phyloP scores from a whole-genome alignment of 1,284 basidiomycete genomes.

The Mycena citricolor region DNA sequence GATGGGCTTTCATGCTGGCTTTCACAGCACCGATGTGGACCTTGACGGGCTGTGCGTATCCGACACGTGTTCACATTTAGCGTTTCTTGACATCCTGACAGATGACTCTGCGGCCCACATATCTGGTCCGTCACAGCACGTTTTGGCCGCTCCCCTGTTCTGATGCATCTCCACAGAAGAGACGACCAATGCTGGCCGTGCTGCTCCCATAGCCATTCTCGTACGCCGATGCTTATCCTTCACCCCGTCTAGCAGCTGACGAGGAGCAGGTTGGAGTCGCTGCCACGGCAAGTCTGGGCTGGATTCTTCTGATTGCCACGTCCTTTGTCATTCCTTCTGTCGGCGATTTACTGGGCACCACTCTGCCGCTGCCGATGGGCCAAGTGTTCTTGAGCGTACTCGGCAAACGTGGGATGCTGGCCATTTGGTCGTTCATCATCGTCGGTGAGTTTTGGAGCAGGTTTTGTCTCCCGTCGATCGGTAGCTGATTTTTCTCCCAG shows the following conservation, averaged over 20 bases:
- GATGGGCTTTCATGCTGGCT: slow-evolving; percentile 71
- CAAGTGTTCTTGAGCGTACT: slow-evolving; percentile 66
- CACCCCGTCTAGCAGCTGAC: background rate
- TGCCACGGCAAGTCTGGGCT: slow-evolving; percentile 61
- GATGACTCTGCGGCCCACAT: slow-evolving; percentile 81
- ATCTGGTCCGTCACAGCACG: slow-evolving; percentile 27
- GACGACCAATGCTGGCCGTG: slow-evolving; percentile 60
- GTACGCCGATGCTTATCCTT: slow-evolving; percentile 10
- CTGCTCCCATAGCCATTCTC: slow-evolving; percentile 78
- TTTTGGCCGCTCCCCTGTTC: background rate
- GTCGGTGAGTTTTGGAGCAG: too few relatives aligned
- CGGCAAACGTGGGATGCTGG: slow-evolving; percentile 69
- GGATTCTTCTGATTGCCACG: slow-evolving; percentile 61
- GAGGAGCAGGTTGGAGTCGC: slow-evolving; percentile 46
- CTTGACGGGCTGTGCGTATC: slow-evolving; percentile 62
- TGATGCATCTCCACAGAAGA: too few relatives aligned
- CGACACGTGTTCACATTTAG: slow-evolving; percentile 1
- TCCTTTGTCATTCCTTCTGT: slow-evolving; percentile 65
- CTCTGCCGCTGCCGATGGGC: slow-evolving; percentile 67
- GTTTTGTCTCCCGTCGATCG: slow-evolving; percentile 35
- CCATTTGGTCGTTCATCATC: slow-evolving; percentile 70
- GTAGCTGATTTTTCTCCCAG: too few relatives aligned
- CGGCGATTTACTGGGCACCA: slow-evolving; percentile 45
- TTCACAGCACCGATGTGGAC: slow-evolving; percentile 80
- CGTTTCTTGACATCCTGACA: slow-evolving; percentile 25